These are phyloP conservation scores for Moniliella sp. DNA, from an alignment of 1,284 basidiomycete species.

Conservation along the genomic window DNA sequence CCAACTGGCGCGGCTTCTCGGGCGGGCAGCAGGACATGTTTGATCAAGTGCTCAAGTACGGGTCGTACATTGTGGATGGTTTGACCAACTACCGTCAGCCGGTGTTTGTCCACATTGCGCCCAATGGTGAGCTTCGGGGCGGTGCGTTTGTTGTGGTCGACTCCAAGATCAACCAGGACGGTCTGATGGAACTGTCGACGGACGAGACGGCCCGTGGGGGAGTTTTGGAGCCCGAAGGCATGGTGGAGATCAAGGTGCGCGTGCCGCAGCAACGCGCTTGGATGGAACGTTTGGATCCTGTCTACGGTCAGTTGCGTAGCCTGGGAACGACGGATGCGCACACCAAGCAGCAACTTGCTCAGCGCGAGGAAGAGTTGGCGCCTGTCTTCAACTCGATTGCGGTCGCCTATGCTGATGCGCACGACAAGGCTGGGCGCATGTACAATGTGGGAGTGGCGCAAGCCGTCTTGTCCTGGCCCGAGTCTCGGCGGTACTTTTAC, in stretches of 20 bases:
- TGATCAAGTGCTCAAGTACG: conserved; percentile 34
- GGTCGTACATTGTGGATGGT: conserved; percentile 68
- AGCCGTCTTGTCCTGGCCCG: conserved; percentile 47
- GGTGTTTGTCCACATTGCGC: conserved; percentile 95
- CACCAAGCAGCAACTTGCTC: conserved; percentile 49
- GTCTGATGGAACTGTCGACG: conserved; percentile 77
- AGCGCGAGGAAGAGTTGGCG: conserved; percentile 59
- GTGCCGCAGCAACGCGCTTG: conserved; percentile 59
- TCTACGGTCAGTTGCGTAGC: conserved; percentile 60
- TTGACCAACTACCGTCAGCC: conserved; percentile 90
- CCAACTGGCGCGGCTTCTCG: conserved; percentile 99
- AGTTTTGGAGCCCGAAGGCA: conserved; percentile 80
- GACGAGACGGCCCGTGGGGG: conserved; percentile 86
- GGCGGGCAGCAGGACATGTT: conserved; percentile 95
- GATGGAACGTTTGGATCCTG: conserved; percentile 78
- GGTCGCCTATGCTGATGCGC: conserved; percentile 81
- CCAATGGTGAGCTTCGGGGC: conserved; percentile 92
- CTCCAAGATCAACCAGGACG: conserved; percentile 72
- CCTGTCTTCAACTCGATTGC: conserved; percentile 87
- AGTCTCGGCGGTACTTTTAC: conserved; percentile 72
- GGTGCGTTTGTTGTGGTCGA: conserved; percentile 98
- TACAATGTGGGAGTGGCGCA: conserved; percentile 75
- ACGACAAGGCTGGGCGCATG: conserved; percentile 87
- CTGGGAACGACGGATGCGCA: conserved; percentile 40
- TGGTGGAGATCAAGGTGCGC: conserved; percentile 50